Percentiles rank a stretch among this genome's conserved stretches.
These are phyloP conservation scores for Populus hybrid DNA, from an alignment of 441 rosid genomes.

Conservation along the genomic window DNA sequence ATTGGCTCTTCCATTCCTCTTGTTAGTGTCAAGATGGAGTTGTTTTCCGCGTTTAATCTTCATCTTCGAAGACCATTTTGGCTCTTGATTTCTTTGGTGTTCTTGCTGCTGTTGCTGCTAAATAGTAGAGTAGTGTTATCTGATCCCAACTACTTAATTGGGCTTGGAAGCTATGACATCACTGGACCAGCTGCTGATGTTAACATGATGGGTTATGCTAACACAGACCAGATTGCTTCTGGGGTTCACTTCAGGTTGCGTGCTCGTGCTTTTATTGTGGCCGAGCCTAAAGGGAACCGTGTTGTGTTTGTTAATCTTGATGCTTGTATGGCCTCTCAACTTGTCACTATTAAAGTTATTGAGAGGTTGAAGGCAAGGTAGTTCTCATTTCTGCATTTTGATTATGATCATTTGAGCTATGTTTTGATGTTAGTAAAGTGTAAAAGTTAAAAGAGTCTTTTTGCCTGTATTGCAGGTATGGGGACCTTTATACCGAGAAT, in stretches of 20 bases:
- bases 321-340: constrained; percentile 96
- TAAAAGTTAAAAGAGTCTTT: not conserved
- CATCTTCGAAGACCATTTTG: not conserved
- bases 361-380: constrained; percentile 93
- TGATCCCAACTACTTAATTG: constrained; percentile 66
- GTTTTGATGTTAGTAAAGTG: not conserved
- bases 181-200: constrained; percentile 99
- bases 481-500: constrained; percentile 67
- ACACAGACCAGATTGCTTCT: constrained; percentile 68
- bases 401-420: not conserved
- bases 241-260: constrained; percentile 94
- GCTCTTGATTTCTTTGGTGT: constrained; percentile 36
- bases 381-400: not conserved
- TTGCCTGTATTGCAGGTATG: constrained; percentile 56
- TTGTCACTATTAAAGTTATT: constrained; percentile 79
- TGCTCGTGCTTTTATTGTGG: constrained; percentile 81
- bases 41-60: not conserved
- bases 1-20: not conserved
- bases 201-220: constrained; percentile 98
- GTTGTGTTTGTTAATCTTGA: constrained; percentile 85
- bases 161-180: constrained; percentile 96
- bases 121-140: constrained; percentile 30
- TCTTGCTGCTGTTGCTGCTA: constrained; percentile 24
- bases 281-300: constrained; percentile 70
- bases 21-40: constrained; percentile 20